Conservation (phyloP, 1,284 basidiomycete species). For the Ceratobasidium sp. region DNA sequence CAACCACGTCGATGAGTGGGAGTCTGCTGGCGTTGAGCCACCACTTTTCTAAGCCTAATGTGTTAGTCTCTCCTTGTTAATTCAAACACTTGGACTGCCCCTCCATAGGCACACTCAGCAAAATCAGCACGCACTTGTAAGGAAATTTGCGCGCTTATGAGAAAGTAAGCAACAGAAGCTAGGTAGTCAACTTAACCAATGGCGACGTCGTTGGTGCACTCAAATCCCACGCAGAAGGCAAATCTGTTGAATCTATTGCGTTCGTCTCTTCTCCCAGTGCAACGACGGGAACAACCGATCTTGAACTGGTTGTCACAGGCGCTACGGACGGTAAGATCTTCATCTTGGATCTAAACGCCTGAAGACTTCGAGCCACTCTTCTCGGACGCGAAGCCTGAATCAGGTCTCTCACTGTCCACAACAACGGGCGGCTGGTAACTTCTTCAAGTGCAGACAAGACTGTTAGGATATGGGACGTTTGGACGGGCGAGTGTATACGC, state of each 20-base stretch:
- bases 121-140: too few species aligned
- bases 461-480: slow-evolving; percentile 92
- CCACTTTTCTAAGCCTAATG: too few species aligned
- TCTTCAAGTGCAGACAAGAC: slow-evolving; percentile 88
- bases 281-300: slow-evolving; percentile 60
- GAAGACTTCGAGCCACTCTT: slow-evolving; percentile 76
- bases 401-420: slow-evolving; percentile 80
- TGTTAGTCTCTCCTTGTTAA: too few species aligned
- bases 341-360: slow-evolving; percentile 92
- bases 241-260: slow-evolving; percentile 88
- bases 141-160: too few species aligned
- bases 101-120: too few species aligned
- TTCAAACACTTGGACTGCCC: too few species aligned
- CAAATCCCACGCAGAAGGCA: slow-evolving; percentile 86
- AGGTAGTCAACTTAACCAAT: slow-evolving; percentile 83
- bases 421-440: slow-evolving; percentile 76
- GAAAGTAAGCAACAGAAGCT: too few species aligned
- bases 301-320: slow-evolving; percentile 83
- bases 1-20: too few species aligned
- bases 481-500: slow-evolving; percentile 80
- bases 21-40: too few species aligned
- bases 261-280: slow-evolving; percentile 63
- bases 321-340: slow-evolving; percentile 94
- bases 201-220: slow-evolving; percentile 85
- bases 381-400: slow-evolving; percentile 76